Conservation (phyloP, 306 rosid genomes). For the Rosa rugosa region DNA sequence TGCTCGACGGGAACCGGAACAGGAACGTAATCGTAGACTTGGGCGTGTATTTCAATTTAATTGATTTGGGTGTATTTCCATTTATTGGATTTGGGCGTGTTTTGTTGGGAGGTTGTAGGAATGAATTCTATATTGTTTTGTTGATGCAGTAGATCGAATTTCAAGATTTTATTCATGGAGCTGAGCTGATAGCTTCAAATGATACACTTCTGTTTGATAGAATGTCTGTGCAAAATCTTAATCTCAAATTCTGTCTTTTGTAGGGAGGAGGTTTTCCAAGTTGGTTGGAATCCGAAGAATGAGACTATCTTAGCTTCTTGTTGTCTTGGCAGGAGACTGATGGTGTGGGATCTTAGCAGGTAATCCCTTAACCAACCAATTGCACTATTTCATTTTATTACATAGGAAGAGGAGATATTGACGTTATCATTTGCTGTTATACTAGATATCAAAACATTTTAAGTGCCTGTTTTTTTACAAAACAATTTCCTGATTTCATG, state of each 20-base stretch:
- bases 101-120: no score
- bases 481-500: not conserved
- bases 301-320: constrained; percentile 97
- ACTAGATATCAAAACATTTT: not conserved
- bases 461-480: not conserved
- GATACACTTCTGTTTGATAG: not conserved
- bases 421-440: not conserved
- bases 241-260: not conserved
- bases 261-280: constrained; percentile 99
- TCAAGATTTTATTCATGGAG: no score
- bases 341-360: constrained; percentile 99
- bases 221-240: not conserved
- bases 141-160: no score
- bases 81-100: no score
- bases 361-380: constrained; percentile 33
- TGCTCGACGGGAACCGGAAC: no score
- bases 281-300: constrained; percentile 96
- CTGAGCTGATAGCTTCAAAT: constrained; percentile 13
- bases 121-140: no score
- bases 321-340: constrained; percentile 94
- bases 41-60: no score
- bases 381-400: constrained; percentile 8
- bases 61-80: no score
- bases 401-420: not conserved
- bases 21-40: no score